phyloP scores from a whole-genome alignment of 2,329 filamentous ascomycete genomes.

The Dactylonectria macrodidyma region DNA sequence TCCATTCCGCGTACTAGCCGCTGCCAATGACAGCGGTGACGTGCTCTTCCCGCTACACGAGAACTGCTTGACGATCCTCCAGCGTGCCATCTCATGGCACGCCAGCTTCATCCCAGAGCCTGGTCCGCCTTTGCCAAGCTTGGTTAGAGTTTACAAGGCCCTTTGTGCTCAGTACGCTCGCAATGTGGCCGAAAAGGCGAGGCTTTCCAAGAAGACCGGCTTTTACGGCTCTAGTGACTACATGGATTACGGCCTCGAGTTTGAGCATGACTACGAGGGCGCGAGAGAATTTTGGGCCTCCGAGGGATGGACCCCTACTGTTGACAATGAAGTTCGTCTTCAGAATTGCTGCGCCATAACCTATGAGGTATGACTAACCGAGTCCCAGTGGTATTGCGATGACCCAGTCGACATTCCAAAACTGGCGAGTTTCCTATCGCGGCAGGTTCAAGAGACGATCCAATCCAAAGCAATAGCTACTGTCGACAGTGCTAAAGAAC shows the following conservation, averaged over 20 bases:
- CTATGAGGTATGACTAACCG: no score
- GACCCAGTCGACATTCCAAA: not conserved
- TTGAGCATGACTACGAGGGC: constrained; percentile 14
- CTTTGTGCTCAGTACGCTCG: not conserved
- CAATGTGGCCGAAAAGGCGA: constrained; percentile 8
- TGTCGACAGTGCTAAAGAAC: no score
- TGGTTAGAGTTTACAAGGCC: not conserved
- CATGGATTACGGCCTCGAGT: constrained; percentile 16
- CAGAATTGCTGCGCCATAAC: not conserved
- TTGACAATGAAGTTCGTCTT: constrained; percentile 18
- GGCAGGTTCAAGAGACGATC: not conserved
- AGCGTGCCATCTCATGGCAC: constrained; percentile 2
- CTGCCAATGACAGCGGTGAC: not conserved
- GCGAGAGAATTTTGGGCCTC: constrained; percentile 15
- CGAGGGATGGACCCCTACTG: constrained; percentile 9
- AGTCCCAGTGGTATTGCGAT: constrained; percentile 20
- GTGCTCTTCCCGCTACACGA: constrained; percentile 14
- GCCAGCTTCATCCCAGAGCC: not conserved
- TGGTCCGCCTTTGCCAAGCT: not conserved
- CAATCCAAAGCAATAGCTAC: no score
- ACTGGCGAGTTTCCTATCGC: not conserved
- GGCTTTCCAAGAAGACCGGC: not conserved
- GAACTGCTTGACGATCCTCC: constrained; percentile 8
- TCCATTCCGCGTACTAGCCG: constrained; percentile 7
- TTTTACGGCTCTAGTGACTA: constrained; percentile 7